Base-by-base conservation (phyloP, 1,284 basidiomycete genomes). In the Moesziomyces sp. region DNA sequence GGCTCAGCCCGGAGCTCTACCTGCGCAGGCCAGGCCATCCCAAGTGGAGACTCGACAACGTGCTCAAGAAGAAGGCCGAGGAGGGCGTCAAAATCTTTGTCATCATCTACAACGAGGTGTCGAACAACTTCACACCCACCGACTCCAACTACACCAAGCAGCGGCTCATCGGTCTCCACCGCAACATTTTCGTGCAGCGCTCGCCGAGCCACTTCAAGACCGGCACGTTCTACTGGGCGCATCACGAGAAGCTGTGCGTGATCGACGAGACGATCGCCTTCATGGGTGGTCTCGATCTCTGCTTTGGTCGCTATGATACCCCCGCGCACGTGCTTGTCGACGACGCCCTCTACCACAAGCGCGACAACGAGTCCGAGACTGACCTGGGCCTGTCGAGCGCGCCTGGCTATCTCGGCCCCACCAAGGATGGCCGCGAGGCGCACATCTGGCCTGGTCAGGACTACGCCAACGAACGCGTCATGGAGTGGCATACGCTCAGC, bases 241-340 rank as follows among this genome's bases (percentile, higher is more conserved):
- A 95, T 91, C 97, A 99, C 85, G 97, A 99, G 86, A 99, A 99
- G 85, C 85, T 99, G 64, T 98, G 96, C 83, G 93, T 98, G 16
- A 93, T 99, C 69, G 97, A 99, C 84, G 93, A 97, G 84, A 91
- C 93, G 0, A 96, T 98, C 73, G 96, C 93, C 0, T 99, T 99
- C 85, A 97, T 95, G 93, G 97, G 97, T 30, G 97, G 97, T 1
- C 86, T 99, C 40, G 97, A 99, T 85, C 88, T 96, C 47, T 97
- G 87, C 77, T 86, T 85, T 58, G 86, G 81, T 9, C 79, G 85
- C 9, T 86, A 84, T 79, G 97, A 99, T 84, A 97, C 96, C 0
- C 90, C 96, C 2, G 94, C 96, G 60, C 97, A 99, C 84, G 89
- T 91, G 33, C 87, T 99, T 35, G 87, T 91, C 10, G 96, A 99